These are phyloP conservation scores for Penicillium sp. DNA, from an alignment of 2,329 filamentous ascomycete genomes.

Conservation along the genomic window DNA sequence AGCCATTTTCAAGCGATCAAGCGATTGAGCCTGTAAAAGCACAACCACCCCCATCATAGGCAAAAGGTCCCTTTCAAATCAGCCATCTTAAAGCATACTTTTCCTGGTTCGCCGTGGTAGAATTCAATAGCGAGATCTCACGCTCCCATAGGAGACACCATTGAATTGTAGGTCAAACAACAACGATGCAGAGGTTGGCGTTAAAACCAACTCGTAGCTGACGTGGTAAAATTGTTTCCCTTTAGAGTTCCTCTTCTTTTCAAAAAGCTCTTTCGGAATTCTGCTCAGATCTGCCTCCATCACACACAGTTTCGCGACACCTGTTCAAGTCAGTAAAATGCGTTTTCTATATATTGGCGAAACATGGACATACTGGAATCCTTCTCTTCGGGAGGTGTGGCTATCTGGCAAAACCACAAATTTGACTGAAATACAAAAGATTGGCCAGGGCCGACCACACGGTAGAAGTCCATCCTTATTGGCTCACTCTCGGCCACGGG, in stretches of 20 bases:
- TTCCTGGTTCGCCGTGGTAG: too few relatives aligned
- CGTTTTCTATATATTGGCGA: background rate
- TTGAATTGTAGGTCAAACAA: conserved; percentile 29
- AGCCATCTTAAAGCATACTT: background rate
- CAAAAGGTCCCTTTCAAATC: background rate
- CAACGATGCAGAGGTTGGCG: conserved; percentile 24
- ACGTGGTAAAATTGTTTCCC: conserved; percentile 19
- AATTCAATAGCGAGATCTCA: conserved; percentile 22
- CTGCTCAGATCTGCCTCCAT: conserved; percentile 21
- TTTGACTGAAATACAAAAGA: background rate
- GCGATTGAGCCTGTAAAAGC: background rate
- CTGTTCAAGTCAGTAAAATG: conserved; percentile 2
- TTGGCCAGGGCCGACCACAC: rapidly evolving
- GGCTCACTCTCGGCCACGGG: conserved; percentile 19
- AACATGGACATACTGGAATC: background rate
- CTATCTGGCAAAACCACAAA: conserved; percentile 11
- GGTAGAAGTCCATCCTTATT: conserved; percentile 13
- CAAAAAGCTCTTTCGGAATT: conserved; percentile 23
- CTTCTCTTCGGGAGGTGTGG: background rate
- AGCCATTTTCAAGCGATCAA: background rate
- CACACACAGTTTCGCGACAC: conserved; percentile 14
- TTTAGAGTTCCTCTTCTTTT: conserved; percentile 14
- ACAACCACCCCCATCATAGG: background rate
- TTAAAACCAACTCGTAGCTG: conserved; percentile 14
- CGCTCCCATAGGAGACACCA: conserved; percentile 25